Percentiles rank a stretch among this genome's conserved stretches.
These are phyloP conservation scores for Thelephora ganbajun DNA, from an alignment of 768 basidiomycete species.

Conservation along the genomic window DNA sequence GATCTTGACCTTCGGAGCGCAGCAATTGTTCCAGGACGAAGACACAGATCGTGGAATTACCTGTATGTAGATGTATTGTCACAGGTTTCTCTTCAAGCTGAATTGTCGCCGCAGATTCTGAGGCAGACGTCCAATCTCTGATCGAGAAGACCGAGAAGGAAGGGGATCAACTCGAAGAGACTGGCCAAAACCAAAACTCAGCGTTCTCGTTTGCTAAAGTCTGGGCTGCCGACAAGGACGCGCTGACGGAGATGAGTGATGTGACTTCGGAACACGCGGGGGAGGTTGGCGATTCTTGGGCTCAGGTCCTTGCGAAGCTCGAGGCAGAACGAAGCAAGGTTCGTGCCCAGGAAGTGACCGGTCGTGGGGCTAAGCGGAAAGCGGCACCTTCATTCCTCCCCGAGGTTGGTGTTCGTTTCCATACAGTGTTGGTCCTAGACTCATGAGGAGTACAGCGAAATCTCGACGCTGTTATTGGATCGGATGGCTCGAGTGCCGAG, in stretches of 20 bases:
- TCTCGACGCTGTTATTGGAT: constrained; percentile 1
- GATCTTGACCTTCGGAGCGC: constrained; percentile 81
- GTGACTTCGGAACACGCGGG: constrained; percentile 18
- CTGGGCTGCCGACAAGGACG: constrained; percentile 72
- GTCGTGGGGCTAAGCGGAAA: constrained; percentile 62
- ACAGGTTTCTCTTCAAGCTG: not conserved
- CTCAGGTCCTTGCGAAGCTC: constrained; percentile 43
- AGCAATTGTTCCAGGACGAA: constrained; percentile 63
- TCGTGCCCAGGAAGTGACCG: constrained; percentile 40
- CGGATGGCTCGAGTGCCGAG: constrained; percentile 10
- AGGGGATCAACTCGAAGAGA: constrained; percentile 33
- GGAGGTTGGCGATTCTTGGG: constrained; percentile 71
- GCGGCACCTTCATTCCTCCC: constrained; percentile 37
- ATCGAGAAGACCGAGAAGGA: constrained; percentile 78
- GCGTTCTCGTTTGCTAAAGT: constrained; percentile 84
- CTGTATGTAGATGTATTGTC: constrained; percentile 30
- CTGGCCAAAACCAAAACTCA: constrained; percentile 33
- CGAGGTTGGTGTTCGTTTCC: constrained; percentile 17
- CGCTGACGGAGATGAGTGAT: constrained; percentile 54
- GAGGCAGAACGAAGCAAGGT: constrained; percentile 31
- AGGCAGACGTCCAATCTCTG: constrained; percentile 72
- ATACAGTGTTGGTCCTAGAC: not conserved
- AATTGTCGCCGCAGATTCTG: constrained; percentile 38
- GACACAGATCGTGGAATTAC: constrained; percentile 45
- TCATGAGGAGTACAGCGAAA: not conserved